Evolutionary conservation across 495 filamentous ascomycete species (phyloP).

Genomic region (Penicillium soppii): DNA sequence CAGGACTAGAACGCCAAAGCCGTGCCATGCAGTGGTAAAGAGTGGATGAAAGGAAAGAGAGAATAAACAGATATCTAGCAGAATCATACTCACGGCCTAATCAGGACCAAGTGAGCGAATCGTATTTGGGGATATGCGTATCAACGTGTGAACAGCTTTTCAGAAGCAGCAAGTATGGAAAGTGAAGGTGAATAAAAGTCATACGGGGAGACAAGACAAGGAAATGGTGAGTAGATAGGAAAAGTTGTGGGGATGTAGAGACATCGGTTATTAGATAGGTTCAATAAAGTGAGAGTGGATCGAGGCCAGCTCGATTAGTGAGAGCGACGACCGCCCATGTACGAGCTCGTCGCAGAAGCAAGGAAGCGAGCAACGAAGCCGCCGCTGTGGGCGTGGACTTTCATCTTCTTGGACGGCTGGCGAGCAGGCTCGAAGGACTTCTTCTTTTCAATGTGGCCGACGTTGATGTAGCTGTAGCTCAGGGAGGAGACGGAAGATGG

Average conservation of each 20-base stretch:
- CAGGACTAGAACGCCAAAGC: too few relatives aligned
- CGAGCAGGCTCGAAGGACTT: constrained; percentile 24
- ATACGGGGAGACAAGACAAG: neutral
- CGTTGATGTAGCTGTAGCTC: constrained; percentile 36
- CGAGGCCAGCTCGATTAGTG: constrained; percentile 30
- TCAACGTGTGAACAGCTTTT: constrained; percentile 21
- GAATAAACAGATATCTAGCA: neutral
- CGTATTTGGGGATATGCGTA: constrained; percentile 26
- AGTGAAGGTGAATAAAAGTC: neutral
- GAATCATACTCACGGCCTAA: neutral
- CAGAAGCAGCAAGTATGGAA: constrained; percentile 10
- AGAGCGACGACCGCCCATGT: constrained; percentile 42
- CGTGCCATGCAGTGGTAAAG: constrained; percentile 19
- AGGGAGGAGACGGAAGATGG: constrained; percentile 29
- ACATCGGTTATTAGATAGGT: constrained; percentile 4
- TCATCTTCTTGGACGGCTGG: constrained; percentile 47
- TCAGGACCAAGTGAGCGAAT: constrained; percentile 1
- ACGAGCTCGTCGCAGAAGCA: constrained; percentile 43
- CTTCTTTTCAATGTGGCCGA: constrained; percentile 25
- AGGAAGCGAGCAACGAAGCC: constrained; percentile 47
- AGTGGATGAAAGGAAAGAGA: neutral
- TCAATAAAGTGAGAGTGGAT: neutral
- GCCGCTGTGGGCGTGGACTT: constrained; percentile 23
- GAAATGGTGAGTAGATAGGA: neutral
- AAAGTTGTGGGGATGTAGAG: neutral